phyloP scores from a whole-genome alignment of 1,284 basidiomycete genomes.

The Athelia psychrophila region DNA sequence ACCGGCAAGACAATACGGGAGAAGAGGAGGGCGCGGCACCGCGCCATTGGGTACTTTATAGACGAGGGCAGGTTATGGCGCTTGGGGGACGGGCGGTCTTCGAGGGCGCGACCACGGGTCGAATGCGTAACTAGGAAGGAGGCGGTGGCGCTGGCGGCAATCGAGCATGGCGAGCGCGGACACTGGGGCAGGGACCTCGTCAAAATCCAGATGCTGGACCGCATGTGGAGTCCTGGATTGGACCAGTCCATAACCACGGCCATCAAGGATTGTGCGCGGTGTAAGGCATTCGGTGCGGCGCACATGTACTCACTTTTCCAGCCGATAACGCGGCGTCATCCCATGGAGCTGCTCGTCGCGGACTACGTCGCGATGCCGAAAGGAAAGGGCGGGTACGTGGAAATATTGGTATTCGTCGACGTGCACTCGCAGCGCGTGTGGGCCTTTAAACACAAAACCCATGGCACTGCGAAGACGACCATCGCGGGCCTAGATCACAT shows the following conservation, averaged over 20 bases:
- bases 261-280: constrained; percentile 25
- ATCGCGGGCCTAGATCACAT: constrained; percentile 18
- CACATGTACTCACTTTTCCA: constrained; percentile 27
- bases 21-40: constrained; percentile 20
- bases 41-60: constrained; percentile 25
- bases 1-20: constrained; percentile 1
- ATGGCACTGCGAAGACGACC: constrained; percentile 22
- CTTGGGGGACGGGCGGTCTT: constrained; percentile 12
- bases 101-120: constrained; percentile 11
- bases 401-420: constrained; percentile 24
- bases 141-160: constrained; percentile 8
- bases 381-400: constrained; percentile 29
- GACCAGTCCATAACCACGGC: constrained; percentile 24
- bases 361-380: constrained; percentile 30
- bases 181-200: constrained; percentile 28
- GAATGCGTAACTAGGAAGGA: constrained; percentile 13
- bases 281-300: constrained; percentile 23
- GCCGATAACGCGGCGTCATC: constrained; percentile 31
- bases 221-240: constrained; percentile 24
- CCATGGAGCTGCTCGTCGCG: constrained; percentile 31
- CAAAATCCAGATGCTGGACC: constrained; percentile 23
- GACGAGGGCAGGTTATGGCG: constrained; percentile 30
- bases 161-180: constrained; percentile 19
- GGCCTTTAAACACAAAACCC: constrained; percentile 21
- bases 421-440: constrained; percentile 23